Percentiles rank a stretch among this genome's conserved stretches.
phyloP scores from a whole-genome alignment of 1,284 basidiomycete species.

The Cryptococcus neoformans region DNA sequence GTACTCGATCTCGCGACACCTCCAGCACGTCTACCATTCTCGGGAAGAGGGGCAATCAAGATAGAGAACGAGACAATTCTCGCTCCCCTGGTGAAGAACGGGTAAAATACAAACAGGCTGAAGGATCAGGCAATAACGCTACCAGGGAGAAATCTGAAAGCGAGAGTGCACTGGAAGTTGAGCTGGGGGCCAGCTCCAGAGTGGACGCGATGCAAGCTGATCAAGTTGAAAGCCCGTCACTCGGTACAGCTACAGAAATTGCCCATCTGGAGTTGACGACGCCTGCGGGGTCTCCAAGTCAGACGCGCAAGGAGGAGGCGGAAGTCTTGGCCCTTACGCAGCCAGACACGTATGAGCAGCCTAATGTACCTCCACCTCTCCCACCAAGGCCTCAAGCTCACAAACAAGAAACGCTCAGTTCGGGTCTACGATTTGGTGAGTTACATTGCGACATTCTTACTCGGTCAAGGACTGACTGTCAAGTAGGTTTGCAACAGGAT shows the following conservation, averaged over 20 bases:
- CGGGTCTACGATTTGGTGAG: constrained; percentile 83
- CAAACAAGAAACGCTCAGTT: constrained; percentile 54
- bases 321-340: too few relatives aligned
- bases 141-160: too few relatives aligned
- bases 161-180: constrained; percentile 3
- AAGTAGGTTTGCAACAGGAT: constrained; percentile 87
- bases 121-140: background rate
- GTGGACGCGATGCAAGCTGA: background rate
- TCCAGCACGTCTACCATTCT: background rate
- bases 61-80: constrained; percentile 1
- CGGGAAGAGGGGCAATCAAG: background rate
- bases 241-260: constrained; percentile 12
- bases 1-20: background rate
- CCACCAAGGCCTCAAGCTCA: constrained; percentile 55
- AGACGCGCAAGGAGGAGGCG: too few relatives aligned
- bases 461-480: constrained; percentile 1
- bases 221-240: constrained; percentile 10
- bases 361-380: constrained; percentile 51
- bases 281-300: background rate
- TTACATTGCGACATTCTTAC: constrained; percentile 7
- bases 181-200: background rate
- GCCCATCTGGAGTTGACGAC: constrained; percentile 22
- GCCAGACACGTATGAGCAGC: constrained; percentile 1
- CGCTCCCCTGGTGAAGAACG: constrained; percentile 2
- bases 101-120: background rate